Base-by-base conservation (phyloP, 2,329 filamentous ascomycete species). In the Fusarium foetens region DNA sequence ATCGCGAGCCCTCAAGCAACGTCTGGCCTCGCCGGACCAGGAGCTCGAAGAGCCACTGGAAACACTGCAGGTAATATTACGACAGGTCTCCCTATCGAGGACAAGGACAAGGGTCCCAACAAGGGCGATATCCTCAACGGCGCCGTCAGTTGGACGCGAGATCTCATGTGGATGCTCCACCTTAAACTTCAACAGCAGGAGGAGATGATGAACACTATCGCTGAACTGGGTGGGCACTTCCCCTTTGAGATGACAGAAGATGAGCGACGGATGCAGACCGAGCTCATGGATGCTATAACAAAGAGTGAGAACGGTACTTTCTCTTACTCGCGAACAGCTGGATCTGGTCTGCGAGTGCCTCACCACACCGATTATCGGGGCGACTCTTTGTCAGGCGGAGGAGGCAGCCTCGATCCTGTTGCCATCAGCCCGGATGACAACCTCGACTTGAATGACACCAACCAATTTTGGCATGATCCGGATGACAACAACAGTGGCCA, bases 91-190 rank as follows among this genome's bases (percentile, higher is more conserved):
- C 95, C 96, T 1, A 89, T 97, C 39, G 96, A 99, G 77, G 96
- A 98, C 75, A 98, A 98, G 81, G 96, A 99, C 84, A 98, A 98
- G 80, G 96, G 96, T 1, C 96, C 96, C 10, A 98, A 98, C 86
- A 99, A 99, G 84, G 96, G 96, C 53, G 96, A 99, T 77, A 98
- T 99, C 66, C 91, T 99, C 76, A 98, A 98, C 79, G 95, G 96
- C 35, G 93, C 95, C 38, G 96, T 98, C 59, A 94, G 94, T 83
- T 99, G 96, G 96, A 98, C 94, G 68, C 91, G 95, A 71, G 96
- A 99, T 83, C 87, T 99, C 58, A 97, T 98, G 94, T 98, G 96
- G 96, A 92, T 97, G 84, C 85, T 97, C 66, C 91, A 97, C 79
- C 88, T 93, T 78, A 97, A 97, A 83, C 88, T 97, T 73, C 92